Conservation (phyloP, 2,329 filamentous ascomycete species). For the Epichloe festucae region DNA sequence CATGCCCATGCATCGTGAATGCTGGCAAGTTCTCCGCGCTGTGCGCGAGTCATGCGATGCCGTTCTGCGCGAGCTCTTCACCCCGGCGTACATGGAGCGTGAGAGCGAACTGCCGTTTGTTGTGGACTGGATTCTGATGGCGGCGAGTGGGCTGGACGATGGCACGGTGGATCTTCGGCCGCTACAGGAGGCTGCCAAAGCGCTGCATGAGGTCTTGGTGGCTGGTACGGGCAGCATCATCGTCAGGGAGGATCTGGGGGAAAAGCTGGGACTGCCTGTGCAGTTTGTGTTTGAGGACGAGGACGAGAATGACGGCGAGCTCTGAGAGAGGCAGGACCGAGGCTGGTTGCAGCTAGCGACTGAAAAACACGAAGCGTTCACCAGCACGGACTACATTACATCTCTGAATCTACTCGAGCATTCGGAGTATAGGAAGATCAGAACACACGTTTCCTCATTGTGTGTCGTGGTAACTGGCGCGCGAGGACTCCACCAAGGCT, state of each 20-base stretch:
- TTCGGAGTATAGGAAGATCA: too few relatives aligned
- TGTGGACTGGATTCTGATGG: conserved; percentile 27
- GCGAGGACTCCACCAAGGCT: too few relatives aligned
- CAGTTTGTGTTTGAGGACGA: neutral
- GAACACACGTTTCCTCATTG: too few relatives aligned
- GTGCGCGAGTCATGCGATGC: conserved; percentile 19
- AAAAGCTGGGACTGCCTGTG: neutral
- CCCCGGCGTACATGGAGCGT: conserved; percentile 22
- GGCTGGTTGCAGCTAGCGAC: neutral
- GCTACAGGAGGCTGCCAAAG: neutral
- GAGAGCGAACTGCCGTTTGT: conserved; percentile 27
- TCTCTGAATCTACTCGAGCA: too few relatives aligned
- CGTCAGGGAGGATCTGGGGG: neutral
- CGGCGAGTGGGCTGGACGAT: neutral
- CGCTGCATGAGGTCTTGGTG: neutral
- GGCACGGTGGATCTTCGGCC: neutral
- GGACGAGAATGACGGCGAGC: neutral
- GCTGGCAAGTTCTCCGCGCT: conserved; percentile 24
- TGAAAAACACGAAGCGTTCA: conserved; percentile 14
- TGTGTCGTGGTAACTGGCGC: too few relatives aligned
- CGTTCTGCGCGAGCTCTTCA: conserved; percentile 19
- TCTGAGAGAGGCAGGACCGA: too few relatives aligned
- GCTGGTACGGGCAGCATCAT: neutral
- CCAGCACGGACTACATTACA: too few relatives aligned
- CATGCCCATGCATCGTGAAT: conserved; percentile 24